phyloP scores from a whole-genome alignment of 2,329 filamentous ascomycete genomes.

The Trichoderma sp. region DNA sequence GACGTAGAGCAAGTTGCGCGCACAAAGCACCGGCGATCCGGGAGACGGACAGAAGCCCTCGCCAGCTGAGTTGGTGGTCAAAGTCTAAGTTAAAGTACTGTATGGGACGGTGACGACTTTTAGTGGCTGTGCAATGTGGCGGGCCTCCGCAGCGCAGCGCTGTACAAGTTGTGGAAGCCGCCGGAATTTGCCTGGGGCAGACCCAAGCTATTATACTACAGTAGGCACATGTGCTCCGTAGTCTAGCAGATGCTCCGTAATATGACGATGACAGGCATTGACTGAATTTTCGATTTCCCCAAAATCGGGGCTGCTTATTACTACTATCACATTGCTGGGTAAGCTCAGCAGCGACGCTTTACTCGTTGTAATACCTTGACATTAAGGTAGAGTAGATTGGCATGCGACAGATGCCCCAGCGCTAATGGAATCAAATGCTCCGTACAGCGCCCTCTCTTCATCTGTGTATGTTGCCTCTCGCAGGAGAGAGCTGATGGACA shows the following conservation, averaged over 20 bases:
- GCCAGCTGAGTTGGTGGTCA: conserved; percentile 2
- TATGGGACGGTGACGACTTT: conserved; percentile 32
- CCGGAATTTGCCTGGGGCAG: conserved; percentile 2
- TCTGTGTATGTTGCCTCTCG: not conserved
- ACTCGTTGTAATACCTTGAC: not conserved
- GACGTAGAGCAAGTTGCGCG: conserved; percentile 6
- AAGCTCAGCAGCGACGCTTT: not conserved
- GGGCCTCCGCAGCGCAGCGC: not conserved
- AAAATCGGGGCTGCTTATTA: not conserved
- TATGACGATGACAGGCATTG: not conserved
- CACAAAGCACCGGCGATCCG: conserved; percentile 19
- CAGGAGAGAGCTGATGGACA: not conserved
- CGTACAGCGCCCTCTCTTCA: not conserved
- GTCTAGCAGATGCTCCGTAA: not conserved
- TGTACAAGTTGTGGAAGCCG: conserved; percentile 2
- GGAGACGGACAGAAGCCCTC: conserved; percentile 10
- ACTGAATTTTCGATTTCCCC: not conserved
- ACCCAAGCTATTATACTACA: not conserved
- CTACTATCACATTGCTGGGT: not conserved
- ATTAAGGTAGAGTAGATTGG: not conserved
- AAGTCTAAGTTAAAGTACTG: conserved; percentile 12
- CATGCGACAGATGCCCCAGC: not conserved
- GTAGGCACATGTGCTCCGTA: too few relatives aligned
- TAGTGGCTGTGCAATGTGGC: conserved; percentile 26
- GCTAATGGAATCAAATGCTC: not conserved